Base-by-base conservation (phyloP, 1,139 yeast species). In the Pichia sp. region DNA sequence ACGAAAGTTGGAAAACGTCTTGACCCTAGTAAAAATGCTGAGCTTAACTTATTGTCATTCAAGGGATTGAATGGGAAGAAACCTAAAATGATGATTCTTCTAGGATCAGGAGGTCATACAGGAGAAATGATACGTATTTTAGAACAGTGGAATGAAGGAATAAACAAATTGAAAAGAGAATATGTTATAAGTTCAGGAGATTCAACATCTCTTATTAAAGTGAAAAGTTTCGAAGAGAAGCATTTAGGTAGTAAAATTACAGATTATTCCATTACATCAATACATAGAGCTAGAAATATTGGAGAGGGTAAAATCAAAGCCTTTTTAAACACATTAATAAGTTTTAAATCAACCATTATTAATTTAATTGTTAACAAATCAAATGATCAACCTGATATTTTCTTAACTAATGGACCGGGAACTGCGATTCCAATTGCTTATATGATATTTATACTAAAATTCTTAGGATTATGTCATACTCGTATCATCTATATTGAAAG, bases 71-170 rank as follows among this genome's bases (percentile, higher is more conserved):
- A 21, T 21, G 9, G n/a, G 6, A 13, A 29, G n/a, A 20, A 29
- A 29, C 18, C 10, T n/a, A 29, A 38, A 16, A 11, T 78, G 16
- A 69, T 81, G 73, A 65, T 82, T 1, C 66, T 83, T 13, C 60
- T 85, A 6, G 95, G 94, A 0, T 83, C 93, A 2, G 98, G 88
- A 0, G 98, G 97, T 1, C 98, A 91, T 57, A 89, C 97, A 0
- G 97, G 96, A 1, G 97, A 91, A 59, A 86, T 91, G 95, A 59
- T 88, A 23, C 67, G 91, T 30, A 66, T 91, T 23, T 58, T 86
- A 14, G 61, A 69, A 34, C 64, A 67, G 30, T 63, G 56, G 40
- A 50, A 33, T 29, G 55, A 41, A 11, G 35, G 70, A 20, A 28
- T 52, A 1, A 32, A 20, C 2, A 42, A 46, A 4, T 54, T 67